phyloP scores from a whole-genome alignment of 805 yeast species.

The Saccharomycopsis sp. region DNA sequence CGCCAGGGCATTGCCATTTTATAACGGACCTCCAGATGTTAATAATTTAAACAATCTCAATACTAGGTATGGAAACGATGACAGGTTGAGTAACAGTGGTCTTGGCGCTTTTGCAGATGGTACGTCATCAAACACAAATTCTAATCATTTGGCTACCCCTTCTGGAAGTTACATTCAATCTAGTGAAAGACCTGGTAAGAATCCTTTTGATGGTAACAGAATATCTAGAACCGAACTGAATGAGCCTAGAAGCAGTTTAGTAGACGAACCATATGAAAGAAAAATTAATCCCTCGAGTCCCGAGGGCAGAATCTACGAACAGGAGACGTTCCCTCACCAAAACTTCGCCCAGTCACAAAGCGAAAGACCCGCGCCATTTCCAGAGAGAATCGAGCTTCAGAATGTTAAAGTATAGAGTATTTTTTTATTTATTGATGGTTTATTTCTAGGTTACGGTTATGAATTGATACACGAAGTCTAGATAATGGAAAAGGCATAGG shows the following conservation, averaged over 20 bases:
- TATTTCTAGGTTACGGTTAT: background rate
- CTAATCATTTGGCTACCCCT: background rate
- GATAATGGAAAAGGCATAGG: too few species aligned
- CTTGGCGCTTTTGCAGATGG: background rate
- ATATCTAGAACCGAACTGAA: background rate
- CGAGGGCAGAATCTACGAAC: background rate
- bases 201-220: background rate
- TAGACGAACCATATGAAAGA: background rate
- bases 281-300: background rate
- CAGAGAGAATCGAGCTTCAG: background rate
- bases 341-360: background rate
- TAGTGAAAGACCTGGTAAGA: background rate
- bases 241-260: background rate
- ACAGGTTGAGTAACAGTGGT: background rate
- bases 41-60: background rate
- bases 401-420: background rate
- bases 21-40: slow-evolving; percentile 1
- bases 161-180: background rate
- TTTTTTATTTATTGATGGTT: background rate
- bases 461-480: too few species aligned
- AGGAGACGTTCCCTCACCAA: background rate
- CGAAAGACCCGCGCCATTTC: background rate
- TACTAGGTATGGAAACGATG: background rate
- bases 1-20: background rate
- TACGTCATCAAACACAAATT: background rate